A percentile compares a stretch with the other conserved stretches of the same genome.
Evolutionary conservation across 441 rosid species (phyloP).

Genomic region (Gossypium trilobum): DNA sequence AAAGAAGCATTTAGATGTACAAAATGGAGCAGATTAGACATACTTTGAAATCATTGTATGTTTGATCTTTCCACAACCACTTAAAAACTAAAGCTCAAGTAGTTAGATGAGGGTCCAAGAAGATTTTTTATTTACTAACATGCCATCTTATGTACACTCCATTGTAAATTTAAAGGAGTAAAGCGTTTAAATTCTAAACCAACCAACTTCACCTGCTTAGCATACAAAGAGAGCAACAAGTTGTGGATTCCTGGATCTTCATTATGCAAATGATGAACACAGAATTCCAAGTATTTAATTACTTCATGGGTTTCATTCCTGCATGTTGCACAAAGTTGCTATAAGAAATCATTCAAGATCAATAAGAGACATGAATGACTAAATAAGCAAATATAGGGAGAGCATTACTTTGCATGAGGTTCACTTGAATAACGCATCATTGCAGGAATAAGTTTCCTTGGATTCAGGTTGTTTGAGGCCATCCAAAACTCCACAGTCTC

Average conservation of each 20-base stretch:
- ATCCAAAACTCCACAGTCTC: slow-evolving; percentile 99
- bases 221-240: slow-evolving; percentile 87
- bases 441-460: slow-evolving; percentile 90
- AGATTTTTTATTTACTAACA: background rate
- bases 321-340: slow-evolving; percentile 25
- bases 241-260: slow-evolving; percentile 99
- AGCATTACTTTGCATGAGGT: slow-evolving; percentile 91
- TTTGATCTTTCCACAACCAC: background rate
- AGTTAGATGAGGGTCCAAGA: background rate
- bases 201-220: slow-evolving; percentile 70
- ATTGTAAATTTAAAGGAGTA: background rate
- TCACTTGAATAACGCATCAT: slow-evolving; percentile 99
- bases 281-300: slow-evolving; percentile 88
- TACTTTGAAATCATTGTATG: background rate
- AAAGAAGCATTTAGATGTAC: slow-evolving; percentile 3
- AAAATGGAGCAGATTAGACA: background rate
- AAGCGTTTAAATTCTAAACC: slow-evolving; percentile 13
- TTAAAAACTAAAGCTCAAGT: background rate
- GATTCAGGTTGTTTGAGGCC: slow-evolving; percentile 75
- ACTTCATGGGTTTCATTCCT: slow-evolving; percentile 99
- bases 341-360: slow-evolving; percentile 10
- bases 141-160: background rate
- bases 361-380: slow-evolving; percentile 8
- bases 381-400: slow-evolving; percentile 8
- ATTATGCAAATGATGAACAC: slow-evolving; percentile 79